Conservation (phyloP, 73 alveolate species). For the Paramecium caudatum region DNA sequence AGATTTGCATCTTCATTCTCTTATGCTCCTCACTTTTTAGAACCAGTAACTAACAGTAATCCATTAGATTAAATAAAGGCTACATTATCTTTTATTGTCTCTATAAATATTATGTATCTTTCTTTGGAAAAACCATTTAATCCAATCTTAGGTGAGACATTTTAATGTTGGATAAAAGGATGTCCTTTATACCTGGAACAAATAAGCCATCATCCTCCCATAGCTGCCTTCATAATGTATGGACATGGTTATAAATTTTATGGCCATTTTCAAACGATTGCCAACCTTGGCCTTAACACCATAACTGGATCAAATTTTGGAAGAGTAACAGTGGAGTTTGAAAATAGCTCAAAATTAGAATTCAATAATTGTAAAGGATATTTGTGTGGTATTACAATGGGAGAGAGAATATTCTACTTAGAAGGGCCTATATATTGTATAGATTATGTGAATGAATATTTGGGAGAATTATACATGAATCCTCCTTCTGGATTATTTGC, state of each 20-base stretch:
- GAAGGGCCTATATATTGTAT: constrained; percentile 33
- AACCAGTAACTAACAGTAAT: constrained; percentile 77
- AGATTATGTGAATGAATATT: constrained; percentile 11
- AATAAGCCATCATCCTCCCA: constrained; percentile 77
- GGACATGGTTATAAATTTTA: constrained; percentile 60
- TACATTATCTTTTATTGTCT: constrained; percentile 74
- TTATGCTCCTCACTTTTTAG: constrained; percentile 81
- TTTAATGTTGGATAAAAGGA: constrained; percentile 80
- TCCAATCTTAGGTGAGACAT: constrained; percentile 92
- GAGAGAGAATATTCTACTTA: constrained; percentile 56
- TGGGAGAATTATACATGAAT: constrained; percentile 39
- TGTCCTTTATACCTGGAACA: constrained; percentile 67
- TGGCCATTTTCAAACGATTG: constrained; percentile 72
- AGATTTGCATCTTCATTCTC: constrained; percentile 75
- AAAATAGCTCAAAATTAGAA: neutral
- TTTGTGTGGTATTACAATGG: constrained; percentile 50
- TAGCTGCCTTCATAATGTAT: constrained; percentile 60
- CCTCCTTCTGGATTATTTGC: constrained; percentile 60
- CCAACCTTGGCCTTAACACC: constrained; percentile 67
- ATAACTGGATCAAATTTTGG: constrained; percentile 66
- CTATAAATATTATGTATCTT: constrained; percentile 74
- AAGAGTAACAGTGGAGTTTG: constrained; percentile 2
- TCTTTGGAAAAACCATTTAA: constrained; percentile 88
- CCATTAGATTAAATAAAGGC: constrained; percentile 82
- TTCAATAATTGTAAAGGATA: constrained; percentile 25